Base-by-base conservation (phyloP, 2,329 filamentous ascomycete genomes). In the Sclerotinia trifoliorum region DNA sequence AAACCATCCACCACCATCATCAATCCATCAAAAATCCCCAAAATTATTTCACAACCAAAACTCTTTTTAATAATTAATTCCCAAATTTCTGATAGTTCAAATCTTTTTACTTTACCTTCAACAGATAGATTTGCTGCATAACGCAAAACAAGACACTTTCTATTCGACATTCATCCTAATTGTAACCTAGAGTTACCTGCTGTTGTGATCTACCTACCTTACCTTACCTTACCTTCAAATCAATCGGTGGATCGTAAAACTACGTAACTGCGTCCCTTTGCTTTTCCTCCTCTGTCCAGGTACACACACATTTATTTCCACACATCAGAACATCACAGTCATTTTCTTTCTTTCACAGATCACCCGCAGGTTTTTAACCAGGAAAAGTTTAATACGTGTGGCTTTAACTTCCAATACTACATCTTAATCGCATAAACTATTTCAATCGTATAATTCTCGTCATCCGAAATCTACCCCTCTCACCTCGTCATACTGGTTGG, bases 361-460 rank as follows among this genome's bases (percentile, higher is more conserved):
- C 65, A 54, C 26, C 46, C 8, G 42, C 55, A 44, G 32, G 26
- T 58, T 24, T 60, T 19, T 29, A 46, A 46, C 42, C 17, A 19
- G 57, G 24, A n/a, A 46, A 46, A 32, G 24, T 29, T 17, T 60
- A 46, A 29, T 32, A 8, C 29, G 26, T 60, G 42, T 60, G 32
- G 42, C 39, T 60, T 46, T 19, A 17, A 44, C 39, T 60, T n/a
- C 26, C 39, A 44, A 60, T 29, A 21, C 57, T 46, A 21, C 57
- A 46, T 60, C 42, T 15, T 46, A 60, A 46, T 60, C 57, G 42
- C 57, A 32, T 46, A 60, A 60, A 15, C 39, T 46, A 60, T 26
- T 46, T 60, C 24, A 8, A 32, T 24, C 10, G 46, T 24, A 46
- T 60, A 29, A 32, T 60, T 60, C 24, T 60, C 13, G 57, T 46